Evolutionary conservation across 2,329 filamentous ascomycete genomes (phyloP).

Genomic region (Didymella glomerata): DNA sequence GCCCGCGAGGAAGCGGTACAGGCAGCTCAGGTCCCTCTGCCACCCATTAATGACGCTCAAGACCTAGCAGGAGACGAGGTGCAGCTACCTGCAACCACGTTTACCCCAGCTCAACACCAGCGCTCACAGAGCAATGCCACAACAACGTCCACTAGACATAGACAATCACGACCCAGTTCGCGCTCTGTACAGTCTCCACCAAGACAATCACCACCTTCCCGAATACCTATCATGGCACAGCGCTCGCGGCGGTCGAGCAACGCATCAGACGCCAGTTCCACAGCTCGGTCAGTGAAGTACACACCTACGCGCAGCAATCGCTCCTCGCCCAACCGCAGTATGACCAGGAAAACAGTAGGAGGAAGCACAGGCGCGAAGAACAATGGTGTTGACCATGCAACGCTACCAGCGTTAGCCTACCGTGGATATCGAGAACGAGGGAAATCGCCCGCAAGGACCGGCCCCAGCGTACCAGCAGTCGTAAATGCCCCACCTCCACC

Average conservation of each 20-base stretch:
- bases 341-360: conserved; percentile 29
- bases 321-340: conserved; percentile 38
- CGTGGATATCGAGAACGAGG: conserved; percentile 45
- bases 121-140: conserved; percentile 33
- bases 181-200: conserved; percentile 27
- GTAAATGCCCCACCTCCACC: conserved; percentile 42
- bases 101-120: conserved; percentile 29
- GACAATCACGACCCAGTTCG: conserved; percentile 24
- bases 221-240: conserved; percentile 45
- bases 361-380: conserved; percentile 12
- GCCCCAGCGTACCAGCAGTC: conserved; percentile 42
- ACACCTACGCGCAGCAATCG: conserved; percentile 40
- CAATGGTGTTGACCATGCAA: conserved; percentile 29
- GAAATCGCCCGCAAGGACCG: conserved; percentile 39
- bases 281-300: conserved; percentile 45
- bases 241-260: conserved; percentile 44
- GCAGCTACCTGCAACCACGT: conserved; percentile 27
- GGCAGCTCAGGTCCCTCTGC: conserved; percentile 18
- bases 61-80: conserved; percentile 23
- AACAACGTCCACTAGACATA: conserved; percentile 24
- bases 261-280: conserved; percentile 49
- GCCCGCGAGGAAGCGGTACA: conserved; percentile 23
- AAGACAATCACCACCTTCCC: conserved; percentile 42
- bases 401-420: conserved; percentile 42
- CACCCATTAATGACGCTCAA: conserved; percentile 18